Evolutionary conservation across 768 basidiomycete species (phyloP), one percentile per base, ranked within the genome.

Genomic region (Termitomyces sp.): DNA sequence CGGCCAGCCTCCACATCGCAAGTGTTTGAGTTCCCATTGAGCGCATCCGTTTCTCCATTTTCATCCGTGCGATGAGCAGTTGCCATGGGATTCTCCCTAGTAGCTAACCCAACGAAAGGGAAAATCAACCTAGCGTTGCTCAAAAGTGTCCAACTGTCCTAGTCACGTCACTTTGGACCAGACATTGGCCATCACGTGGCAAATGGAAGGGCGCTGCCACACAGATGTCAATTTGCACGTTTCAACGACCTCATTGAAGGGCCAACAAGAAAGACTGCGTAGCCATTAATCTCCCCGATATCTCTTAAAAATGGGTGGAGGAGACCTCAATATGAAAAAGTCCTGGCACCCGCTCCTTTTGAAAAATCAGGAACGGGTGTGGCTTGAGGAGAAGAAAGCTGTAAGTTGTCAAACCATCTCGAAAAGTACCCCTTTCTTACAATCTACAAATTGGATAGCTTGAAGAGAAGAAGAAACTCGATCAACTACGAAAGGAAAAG

Each of bases 281-380:
- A 31, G 18, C 58, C n/a, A 48, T 59, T 39, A 15, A 30, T 44
- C 58, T 7, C n/a, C 24, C 44, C 15, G 6, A 34, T 42, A 55
- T 27, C 30, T 57, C 45, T 65, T 66, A 81, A 97, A 89, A 68
- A 98, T 98, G 95, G 95, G 95, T 85, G 95, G 95, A 59, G 95
- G 91, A 61, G 95, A 98, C 74, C 81, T 98, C 71, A 98, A 98
- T 70, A 98, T 98, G 95, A 97, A 92, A 76, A 96, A 97, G 83
- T 95, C 93, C 63, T 98, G 95, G 95, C 95, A 98, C 73, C 95
- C 95, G 83, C 87, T 95, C 81, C 91, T 96, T 75, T 75, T 97
- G 74, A 94, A 93, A 72, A 96, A 96, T 76, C 96, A 98, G 88
- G 93, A 96, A 86, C 86, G 91, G 84, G 97, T 98, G 68, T 98